phyloP scores from a whole-genome alignment of 2,329 filamentous ascomycete species.

The Colletotrichum sp. region DNA sequence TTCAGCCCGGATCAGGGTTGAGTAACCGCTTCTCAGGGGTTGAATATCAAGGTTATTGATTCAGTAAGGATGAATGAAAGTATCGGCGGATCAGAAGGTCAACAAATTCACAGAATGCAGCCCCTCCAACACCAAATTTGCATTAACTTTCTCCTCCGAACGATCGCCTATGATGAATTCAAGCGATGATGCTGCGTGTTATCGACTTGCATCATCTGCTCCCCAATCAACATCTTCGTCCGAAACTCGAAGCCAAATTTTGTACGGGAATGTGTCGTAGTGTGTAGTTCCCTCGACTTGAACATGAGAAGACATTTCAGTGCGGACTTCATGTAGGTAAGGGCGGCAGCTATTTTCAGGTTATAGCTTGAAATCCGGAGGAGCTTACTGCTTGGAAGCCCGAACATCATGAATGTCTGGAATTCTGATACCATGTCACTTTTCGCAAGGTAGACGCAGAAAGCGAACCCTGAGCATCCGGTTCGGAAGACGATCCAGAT shows the following conservation, averaged over 20 bases:
- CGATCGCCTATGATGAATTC: neutral
- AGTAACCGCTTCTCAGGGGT: too few relatives aligned
- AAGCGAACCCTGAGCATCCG: neutral
- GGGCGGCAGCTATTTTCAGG: neutral
- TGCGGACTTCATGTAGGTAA: neutral
- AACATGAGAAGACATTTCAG: neutral
- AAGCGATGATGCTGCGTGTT: neutral
- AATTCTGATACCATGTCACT: neutral
- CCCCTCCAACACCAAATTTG: too few relatives aligned
- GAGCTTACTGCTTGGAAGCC: neutral
- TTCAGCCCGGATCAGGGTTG: neutral
- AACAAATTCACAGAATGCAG: too few relatives aligned
- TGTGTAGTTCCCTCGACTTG: neutral
- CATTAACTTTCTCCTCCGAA: neutral
- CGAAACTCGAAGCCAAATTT: neutral
- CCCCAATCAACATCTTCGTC: neutral
- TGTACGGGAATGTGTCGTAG: neutral
- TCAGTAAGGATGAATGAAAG: too few relatives aligned
- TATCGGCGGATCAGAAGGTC: too few relatives aligned
- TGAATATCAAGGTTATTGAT: too few relatives aligned
- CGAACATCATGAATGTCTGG: neutral
- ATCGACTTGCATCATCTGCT: neutral
- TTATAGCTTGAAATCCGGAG: neutral
- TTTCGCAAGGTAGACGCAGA: neutral
- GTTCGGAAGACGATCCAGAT: neutral